Percentiles rank a stretch among this genome's conserved stretches.
Conservation (phyloP, 1,284 basidiomycete genomes). For the Athelia psychrophila region DNA sequence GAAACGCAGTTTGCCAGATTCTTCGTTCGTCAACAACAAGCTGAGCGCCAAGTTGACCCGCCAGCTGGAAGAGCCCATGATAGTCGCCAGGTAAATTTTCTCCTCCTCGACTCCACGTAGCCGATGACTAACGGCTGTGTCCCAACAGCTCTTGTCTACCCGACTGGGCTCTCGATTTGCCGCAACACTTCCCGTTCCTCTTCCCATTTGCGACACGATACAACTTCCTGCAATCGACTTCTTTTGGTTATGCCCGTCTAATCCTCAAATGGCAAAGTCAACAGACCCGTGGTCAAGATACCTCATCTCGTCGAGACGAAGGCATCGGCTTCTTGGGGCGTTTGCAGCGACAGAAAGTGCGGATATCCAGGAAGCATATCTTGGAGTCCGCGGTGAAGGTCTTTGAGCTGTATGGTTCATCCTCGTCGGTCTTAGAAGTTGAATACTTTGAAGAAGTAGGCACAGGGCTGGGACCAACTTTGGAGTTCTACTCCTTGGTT, state of each 20-base stretch:
- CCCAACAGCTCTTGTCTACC: slow-evolving; percentile 82
- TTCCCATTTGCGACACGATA: slow-evolving; percentile 98
- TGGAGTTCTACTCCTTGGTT: slow-evolving; percentile 96
- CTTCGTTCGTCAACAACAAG: slow-evolving; percentile 96
- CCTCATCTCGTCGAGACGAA: slow-evolving; percentile 77
- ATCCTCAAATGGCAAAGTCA: slow-evolving; percentile 90
- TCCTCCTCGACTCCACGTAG: background rate
- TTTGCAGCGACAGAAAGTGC: slow-evolving; percentile 93
- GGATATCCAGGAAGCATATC: slow-evolving; percentile 92
- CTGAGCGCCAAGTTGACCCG: slow-evolving; percentile 97
- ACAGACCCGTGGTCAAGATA: slow-evolving; percentile 68
- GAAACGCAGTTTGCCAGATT: slow-evolving; percentile 63
- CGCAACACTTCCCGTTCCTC: slow-evolving; percentile 94
- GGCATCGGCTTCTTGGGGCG: slow-evolving; percentile 90
- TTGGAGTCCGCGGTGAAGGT: slow-evolving; percentile 98
- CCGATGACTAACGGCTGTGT: background rate
- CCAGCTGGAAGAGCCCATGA: slow-evolving; percentile 98
- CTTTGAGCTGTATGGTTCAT: slow-evolving; percentile 94
- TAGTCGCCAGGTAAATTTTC: slow-evolving; percentile 81
- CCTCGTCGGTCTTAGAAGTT: slow-evolving; percentile 91
- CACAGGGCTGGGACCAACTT: slow-evolving; percentile 95
- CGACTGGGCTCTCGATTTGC: slow-evolving; percentile 94
- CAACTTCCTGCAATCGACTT: slow-evolving; percentile 94
- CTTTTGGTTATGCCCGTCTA: slow-evolving; percentile 94
- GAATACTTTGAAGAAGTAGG: slow-evolving; percentile 99